These are phyloP conservation scores for Leccinum pachyderme DNA, from an alignment of 1,284 basidiomycete genomes.

Conservation along the genomic window DNA sequence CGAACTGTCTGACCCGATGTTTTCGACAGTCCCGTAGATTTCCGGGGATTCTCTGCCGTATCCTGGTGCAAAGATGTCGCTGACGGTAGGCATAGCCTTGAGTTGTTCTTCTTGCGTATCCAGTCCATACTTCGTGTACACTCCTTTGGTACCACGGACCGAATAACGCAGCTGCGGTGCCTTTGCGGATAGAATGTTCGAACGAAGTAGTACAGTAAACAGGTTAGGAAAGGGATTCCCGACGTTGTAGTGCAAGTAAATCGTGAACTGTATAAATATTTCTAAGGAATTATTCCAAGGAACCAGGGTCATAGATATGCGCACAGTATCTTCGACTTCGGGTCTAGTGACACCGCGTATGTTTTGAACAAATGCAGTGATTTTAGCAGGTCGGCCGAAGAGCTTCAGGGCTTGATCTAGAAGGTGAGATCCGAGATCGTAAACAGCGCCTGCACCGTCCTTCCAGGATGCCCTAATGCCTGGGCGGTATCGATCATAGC, in stretches of 20 bases:
- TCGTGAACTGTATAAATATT: slow-evolving; percentile 54
- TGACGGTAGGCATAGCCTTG: slow-evolving; percentile 50
- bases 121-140: slow-evolving; percentile 73
- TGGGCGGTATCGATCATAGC: slow-evolving; percentile 76
- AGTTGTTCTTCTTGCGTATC: slow-evolving; percentile 79
- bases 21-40: slow-evolving; percentile 60
- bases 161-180: slow-evolving; percentile 67
- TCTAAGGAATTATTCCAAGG: not conserved
- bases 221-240: slow-evolving; percentile 47
- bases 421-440: slow-evolving; percentile 66
- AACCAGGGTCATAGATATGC: slow-evolving; percentile 15
- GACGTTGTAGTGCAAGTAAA: slow-evolving; percentile 59
- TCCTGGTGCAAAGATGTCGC: slow-evolving; percentile 42
- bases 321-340: slow-evolving; percentile 67
- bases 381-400: slow-evolving; percentile 70
- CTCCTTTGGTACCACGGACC: slow-evolving; percentile 68
- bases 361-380: slow-evolving; percentile 74
- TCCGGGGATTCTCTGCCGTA: slow-evolving; percentile 61
- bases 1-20: slow-evolving; percentile 44
- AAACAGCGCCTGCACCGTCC: slow-evolving; percentile 59
- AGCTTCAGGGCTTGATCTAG: slow-evolving; percentile 78
- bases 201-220: slow-evolving; percentile 67
- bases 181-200: slow-evolving; percentile 66
- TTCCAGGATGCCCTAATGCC: slow-evolving; percentile 72
- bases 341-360: slow-evolving; percentile 59